Percentiles rank a stretch among this genome's conserved stretches.
phyloP scores from a whole-genome alignment of 1,284 basidiomycete genomes.

The Melampsora occidentalis region DNA sequence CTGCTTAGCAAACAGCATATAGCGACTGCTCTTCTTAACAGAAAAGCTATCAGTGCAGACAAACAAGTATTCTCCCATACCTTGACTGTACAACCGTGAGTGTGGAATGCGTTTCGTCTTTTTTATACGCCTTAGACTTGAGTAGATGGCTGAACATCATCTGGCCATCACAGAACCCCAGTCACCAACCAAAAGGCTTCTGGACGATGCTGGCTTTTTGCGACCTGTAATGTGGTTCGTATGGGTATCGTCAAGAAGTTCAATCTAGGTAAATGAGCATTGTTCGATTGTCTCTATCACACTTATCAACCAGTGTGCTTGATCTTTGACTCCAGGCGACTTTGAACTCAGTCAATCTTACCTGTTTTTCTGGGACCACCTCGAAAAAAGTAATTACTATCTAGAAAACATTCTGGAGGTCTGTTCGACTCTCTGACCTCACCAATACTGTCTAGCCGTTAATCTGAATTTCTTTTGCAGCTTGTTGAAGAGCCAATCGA shows the following conservation, averaged over 20 bases:
- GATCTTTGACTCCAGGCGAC: slow-evolving; percentile 29
- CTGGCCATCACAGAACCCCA: slow-evolving; percentile 60
- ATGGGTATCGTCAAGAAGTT: slow-evolving; percentile 65
- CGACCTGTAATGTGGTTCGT: slow-evolving; percentile 62
- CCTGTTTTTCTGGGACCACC: slow-evolving; percentile 89
- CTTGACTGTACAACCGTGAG: slow-evolving; percentile 42
- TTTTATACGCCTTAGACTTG: background rate
- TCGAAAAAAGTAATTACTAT: slow-evolving; percentile 93
- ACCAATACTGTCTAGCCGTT: background rate
- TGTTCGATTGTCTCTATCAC: slow-evolving; percentile 68
- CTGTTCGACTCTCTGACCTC: background rate
- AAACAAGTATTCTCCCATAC: slow-evolving; percentile 41
- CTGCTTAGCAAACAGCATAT: slow-evolving; percentile 75
- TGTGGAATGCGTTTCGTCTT: slow-evolving; percentile 4
- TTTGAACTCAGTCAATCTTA: slow-evolving; percentile 62
- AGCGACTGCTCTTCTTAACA: slow-evolving; percentile 64
- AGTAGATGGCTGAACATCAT: background rate
- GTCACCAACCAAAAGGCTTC: slow-evolving; percentile 82
- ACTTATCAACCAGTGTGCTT: slow-evolving; percentile 39
- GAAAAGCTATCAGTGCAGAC: slow-evolving; percentile 58
- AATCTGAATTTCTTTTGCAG: slow-evolving; percentile 41
- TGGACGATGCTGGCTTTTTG: slow-evolving; percentile 89
- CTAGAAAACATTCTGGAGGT: slow-evolving; percentile 77
- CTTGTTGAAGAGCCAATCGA: slow-evolving; percentile 76
- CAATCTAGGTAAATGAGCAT: slow-evolving; percentile 77